phyloP scores from a whole-genome alignment of 768 basidiomycete species.

The Lactarius quietus region DNA sequence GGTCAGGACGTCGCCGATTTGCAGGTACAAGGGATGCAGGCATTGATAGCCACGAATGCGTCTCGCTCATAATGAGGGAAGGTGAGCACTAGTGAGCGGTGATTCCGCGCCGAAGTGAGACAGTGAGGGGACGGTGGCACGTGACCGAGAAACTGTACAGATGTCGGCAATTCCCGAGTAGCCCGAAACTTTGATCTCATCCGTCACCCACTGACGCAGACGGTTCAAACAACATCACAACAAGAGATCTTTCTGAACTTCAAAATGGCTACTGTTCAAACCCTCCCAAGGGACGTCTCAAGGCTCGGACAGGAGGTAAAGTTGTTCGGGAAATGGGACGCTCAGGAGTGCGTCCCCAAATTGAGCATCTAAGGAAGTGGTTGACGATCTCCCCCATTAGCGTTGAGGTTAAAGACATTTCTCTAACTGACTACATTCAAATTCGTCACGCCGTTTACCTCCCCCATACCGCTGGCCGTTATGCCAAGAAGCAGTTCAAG shows the following conservation, averaged over 20 bases:
- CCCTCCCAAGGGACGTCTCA: slow-evolving; percentile 80
- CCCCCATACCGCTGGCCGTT: slow-evolving; percentile 98
- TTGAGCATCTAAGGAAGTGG: not conserved
- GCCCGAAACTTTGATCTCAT: slow-evolving; percentile 16
- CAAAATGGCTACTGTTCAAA: slow-evolving; percentile 62
- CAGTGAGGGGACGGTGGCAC: too few species aligned
- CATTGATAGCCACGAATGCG: not conserved
- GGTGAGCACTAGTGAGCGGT: too few species aligned
- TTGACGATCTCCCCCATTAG: slow-evolving; percentile 38
- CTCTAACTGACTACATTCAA: slow-evolving; percentile 98
- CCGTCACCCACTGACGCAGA: not conserved
- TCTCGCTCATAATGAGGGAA: not conserved
- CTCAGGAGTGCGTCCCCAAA: slow-evolving; percentile 74
- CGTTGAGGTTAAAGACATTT: slow-evolving; percentile 99
- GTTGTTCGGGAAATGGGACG: slow-evolving; percentile 99
- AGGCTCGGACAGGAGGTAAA: slow-evolving; percentile 84
- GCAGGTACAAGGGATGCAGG: not conserved
- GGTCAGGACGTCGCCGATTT: not conserved
- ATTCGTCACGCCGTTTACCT: slow-evolving; percentile 96
- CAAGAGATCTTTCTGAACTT: not conserved
- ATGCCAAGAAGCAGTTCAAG: slow-evolving; percentile 99
- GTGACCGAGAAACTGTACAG: slow-evolving; percentile 12
- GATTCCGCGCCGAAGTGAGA: too few species aligned
- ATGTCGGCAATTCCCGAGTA: slow-evolving; percentile 15
- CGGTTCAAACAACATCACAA: not conserved